Percentiles rank a stretch among this genome's conserved stretches.
Evolutionary conservation across 2,329 filamentous ascomycete genomes (phyloP).

Genomic region (Aspergillus clavatus): DNA sequence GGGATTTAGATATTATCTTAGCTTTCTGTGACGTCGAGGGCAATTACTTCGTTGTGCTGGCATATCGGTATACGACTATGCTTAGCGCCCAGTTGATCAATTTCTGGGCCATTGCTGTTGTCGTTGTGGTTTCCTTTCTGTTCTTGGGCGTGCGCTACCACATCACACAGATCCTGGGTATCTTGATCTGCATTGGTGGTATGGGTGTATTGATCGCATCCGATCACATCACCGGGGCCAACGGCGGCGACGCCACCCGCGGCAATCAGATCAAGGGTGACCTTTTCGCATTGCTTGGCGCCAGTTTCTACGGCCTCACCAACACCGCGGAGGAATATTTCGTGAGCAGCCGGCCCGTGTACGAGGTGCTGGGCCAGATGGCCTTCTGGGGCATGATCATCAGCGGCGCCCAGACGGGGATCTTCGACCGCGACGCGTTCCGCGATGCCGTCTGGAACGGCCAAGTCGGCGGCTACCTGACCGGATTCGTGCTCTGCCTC

Average conservation of each 20-base stretch:
- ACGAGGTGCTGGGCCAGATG: conserved; percentile 89
- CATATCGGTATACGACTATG: conserved; percentile 88
- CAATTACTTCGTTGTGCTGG: conserved; percentile 96
- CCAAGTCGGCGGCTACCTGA: conserved; percentile 71
- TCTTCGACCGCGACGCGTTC: conserved; percentile 81
- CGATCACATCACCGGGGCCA: conserved; percentile 74
- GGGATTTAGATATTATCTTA: conserved; percentile 67
- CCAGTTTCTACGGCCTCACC: conserved; percentile 82
- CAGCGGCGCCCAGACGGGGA: conserved; percentile 83
- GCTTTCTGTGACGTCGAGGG: conserved; percentile 92
- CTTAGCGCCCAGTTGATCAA: conserved; percentile 92
- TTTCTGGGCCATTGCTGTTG: conserved; percentile 96
- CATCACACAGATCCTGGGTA: conserved; percentile 75
- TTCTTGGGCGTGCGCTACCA: conserved; percentile 88
- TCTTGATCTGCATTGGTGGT: conserved; percentile 84
- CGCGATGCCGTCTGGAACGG: conserved; percentile 59
- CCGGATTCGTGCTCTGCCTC: conserved; percentile 83
- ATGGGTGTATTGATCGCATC: conserved; percentile 81
- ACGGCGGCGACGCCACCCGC: conserved; percentile 55
- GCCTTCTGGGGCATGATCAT: conserved; percentile 84
- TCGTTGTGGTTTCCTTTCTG: conserved; percentile 77
- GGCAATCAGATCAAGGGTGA: conserved; percentile 83
- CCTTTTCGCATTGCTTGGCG: conserved; percentile 82
- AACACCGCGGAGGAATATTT: conserved; percentile 96
- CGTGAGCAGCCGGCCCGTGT: conserved; percentile 77